Percentiles rank a stretch among this genome's conserved stretches.
Evolutionary conservation across 305 asterid genomes (phyloP).

Genomic region (Fraxinus sp.): DNA sequence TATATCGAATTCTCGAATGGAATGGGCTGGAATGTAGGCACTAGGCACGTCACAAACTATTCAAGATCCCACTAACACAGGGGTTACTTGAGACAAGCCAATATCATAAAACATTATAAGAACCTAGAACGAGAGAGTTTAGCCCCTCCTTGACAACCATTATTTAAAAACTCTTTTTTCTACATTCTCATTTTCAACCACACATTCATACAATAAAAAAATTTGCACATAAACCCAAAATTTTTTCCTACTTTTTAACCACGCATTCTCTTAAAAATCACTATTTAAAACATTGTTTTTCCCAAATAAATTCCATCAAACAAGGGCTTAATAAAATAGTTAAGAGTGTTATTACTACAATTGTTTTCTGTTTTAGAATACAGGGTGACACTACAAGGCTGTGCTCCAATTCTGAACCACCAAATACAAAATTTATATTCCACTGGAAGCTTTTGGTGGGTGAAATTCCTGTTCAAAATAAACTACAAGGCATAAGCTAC

Average conservation of each 20-base stretch:
- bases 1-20: background rate
- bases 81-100: background rate
- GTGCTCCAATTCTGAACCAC: background rate
- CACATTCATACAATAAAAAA: too few species aligned
- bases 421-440: background rate
- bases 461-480: conserved; percentile 11
- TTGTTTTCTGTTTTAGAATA: background rate
- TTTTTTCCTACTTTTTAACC: too few species aligned
- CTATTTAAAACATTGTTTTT: too few species aligned
- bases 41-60: background rate
- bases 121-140: background rate
- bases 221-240: too few species aligned
- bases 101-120: background rate
- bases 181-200: too few species aligned
- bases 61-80: background rate
- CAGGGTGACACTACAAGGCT: conserved; percentile 1
- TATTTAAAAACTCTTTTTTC: too few species aligned
- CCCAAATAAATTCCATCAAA: too few species aligned
- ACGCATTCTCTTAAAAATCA: too few species aligned
- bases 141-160: too few species aligned
- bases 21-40: background rate
- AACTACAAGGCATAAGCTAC: conserved; percentile 30
- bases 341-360: conserved; percentile 14
- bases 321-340: background rate
- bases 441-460: conserved; percentile 5